These are phyloP conservation scores for Chaetomium strumarium DNA, from an alignment of 2,329 filamentous ascomycete genomes.

Conservation along the genomic window DNA sequence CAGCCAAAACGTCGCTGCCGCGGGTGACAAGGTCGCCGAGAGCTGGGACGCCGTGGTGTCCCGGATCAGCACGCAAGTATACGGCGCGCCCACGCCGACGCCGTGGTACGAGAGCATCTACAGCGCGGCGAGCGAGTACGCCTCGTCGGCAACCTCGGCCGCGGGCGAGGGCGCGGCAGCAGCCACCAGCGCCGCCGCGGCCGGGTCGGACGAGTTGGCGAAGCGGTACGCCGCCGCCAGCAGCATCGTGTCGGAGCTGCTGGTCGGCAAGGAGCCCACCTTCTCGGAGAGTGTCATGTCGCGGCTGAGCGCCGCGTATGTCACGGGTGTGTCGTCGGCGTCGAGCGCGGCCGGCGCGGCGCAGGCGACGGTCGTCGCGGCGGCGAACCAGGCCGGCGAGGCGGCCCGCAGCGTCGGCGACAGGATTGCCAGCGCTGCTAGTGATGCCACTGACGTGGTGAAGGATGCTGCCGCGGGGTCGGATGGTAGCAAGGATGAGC, in stretches of 20 bases:
- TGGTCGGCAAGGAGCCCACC: constrained; percentile 70
- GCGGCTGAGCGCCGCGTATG: constrained; percentile 65
- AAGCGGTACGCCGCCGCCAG: constrained; percentile 65
- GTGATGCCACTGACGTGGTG: constrained; percentile 38
- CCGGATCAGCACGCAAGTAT: constrained; percentile 62
- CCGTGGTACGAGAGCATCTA: constrained; percentile 47
- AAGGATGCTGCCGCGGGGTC: constrained; percentile 33
- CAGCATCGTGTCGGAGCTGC: constrained; percentile 67
- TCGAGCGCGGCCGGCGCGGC: constrained; percentile 38
- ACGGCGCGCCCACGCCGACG: constrained; percentile 58
- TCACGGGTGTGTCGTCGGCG: constrained; percentile 55
- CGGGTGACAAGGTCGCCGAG: constrained; percentile 33
- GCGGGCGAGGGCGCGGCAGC: constrained; percentile 32
- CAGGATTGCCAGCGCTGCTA: constrained; percentile 34
- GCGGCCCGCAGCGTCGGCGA: constrained; percentile 31
- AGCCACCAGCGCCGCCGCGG: constrained; percentile 38
- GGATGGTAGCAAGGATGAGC: constrained; percentile 36
- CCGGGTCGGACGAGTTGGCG: constrained; percentile 54
- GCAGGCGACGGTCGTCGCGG: constrained; percentile 23
- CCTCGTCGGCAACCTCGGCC: constrained; percentile 49
- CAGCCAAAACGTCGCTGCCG: constrained; percentile 23
- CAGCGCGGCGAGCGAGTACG: constrained; percentile 49
- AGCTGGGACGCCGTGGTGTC: constrained; percentile 60
- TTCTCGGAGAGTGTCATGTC: constrained; percentile 77
- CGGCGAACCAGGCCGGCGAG: constrained; percentile 31